Evolutionary conservation across 352 stramenopile genomes (phyloP).

Genomic region (Albugo candida): DNA sequence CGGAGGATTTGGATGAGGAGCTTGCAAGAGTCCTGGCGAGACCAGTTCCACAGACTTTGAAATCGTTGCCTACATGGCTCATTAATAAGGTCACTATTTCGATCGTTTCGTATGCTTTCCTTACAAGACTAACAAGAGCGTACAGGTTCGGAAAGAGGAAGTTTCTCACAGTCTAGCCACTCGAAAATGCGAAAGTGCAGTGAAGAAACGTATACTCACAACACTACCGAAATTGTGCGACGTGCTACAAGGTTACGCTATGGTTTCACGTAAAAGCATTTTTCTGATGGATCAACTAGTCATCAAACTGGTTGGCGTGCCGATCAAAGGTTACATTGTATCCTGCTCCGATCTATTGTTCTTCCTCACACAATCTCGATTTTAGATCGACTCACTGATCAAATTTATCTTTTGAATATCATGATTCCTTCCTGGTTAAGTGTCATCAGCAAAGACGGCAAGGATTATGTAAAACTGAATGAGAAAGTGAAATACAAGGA

Average conservation of each 20-base stretch:
- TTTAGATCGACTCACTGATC: slow-evolving; percentile 11
- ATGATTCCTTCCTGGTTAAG: slow-evolving; percentile 61
- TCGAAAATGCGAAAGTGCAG: slow-evolving; percentile 19
- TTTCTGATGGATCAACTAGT: slow-evolving; percentile 31
- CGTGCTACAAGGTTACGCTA: slow-evolving; percentile 47
- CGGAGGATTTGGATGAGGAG: slow-evolving; percentile 10
- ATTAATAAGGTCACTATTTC: slow-evolving; percentile 27
- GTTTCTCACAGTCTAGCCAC: slow-evolving; percentile 17
- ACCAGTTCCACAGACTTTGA: slow-evolving; percentile 39
- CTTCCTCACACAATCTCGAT: neutral
- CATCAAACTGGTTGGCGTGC: slow-evolving; percentile 19
- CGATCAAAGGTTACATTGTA: slow-evolving; percentile 13
- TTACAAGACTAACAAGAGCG: neutral
- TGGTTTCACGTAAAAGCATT: slow-evolving; percentile 38
- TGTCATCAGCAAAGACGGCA: slow-evolving; percentile 31
- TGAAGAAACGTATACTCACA: slow-evolving; percentile 23
- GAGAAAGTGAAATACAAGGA: slow-evolving; percentile 41
- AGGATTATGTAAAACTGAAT: slow-evolving; percentile 45
- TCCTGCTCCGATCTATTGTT: neutral
- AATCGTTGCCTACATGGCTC: slow-evolving; percentile 54
- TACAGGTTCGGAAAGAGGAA: slow-evolving; percentile 28
- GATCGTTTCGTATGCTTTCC: no score
- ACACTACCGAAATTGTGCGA: slow-evolving; percentile 57
- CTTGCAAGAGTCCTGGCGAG: slow-evolving; percentile 24
- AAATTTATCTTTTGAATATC: slow-evolving; percentile 43